Percentiles rank a stretch among this genome's conserved stretches.
Evolutionary conservation across 116 monocot species (phyloP).

Genomic region (Papilionanthe hybrid): DNA sequence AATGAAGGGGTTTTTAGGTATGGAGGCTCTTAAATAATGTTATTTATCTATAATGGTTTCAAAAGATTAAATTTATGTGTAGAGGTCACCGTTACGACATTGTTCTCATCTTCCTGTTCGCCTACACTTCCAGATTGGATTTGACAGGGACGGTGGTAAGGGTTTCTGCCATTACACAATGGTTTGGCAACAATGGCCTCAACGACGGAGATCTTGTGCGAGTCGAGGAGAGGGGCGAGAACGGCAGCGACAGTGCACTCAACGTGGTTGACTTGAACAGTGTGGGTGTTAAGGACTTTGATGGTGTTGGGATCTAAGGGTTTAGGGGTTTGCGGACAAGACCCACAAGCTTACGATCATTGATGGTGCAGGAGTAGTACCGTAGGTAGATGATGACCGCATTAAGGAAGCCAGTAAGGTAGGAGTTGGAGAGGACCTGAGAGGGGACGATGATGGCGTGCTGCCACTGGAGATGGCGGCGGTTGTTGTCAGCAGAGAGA

Average conservation of each 20-base stretch:
- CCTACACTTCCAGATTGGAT: slow-evolving; percentile 21
- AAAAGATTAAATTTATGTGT: no score
- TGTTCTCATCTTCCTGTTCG: no score
- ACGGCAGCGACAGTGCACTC: slow-evolving; percentile 57
- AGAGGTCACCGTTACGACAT: no score
- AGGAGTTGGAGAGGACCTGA: slow-evolving; percentile 28
- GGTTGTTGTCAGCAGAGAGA: no score
- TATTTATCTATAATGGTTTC: no score
- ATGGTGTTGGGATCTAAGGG: slow-evolving; percentile 76
- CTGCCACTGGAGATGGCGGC: no score
- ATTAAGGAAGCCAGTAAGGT: slow-evolving; percentile 67
- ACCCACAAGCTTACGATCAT: slow-evolving; percentile 70
- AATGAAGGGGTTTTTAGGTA: no score
- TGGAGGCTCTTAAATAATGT: no score
- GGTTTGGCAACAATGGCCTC: slow-evolving; percentile 86
- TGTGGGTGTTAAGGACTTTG: slow-evolving; percentile 76
- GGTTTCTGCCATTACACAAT: slow-evolving; percentile 34
- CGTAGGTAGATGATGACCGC: slow-evolving; percentile 85
- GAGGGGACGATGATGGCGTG: neutral
- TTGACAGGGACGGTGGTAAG: slow-evolving; percentile 70
- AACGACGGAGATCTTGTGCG: slow-evolving; percentile 29
- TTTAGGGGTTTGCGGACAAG: slow-evolving; percentile 81
- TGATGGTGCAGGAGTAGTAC: slow-evolving; percentile 71
- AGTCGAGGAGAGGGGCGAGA: slow-evolving; percentile 78
- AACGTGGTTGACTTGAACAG: slow-evolving; percentile 72